Evolutionary conservation across 257 asterid species (phyloP).

Genomic region (Nicotiana undulata): DNA sequence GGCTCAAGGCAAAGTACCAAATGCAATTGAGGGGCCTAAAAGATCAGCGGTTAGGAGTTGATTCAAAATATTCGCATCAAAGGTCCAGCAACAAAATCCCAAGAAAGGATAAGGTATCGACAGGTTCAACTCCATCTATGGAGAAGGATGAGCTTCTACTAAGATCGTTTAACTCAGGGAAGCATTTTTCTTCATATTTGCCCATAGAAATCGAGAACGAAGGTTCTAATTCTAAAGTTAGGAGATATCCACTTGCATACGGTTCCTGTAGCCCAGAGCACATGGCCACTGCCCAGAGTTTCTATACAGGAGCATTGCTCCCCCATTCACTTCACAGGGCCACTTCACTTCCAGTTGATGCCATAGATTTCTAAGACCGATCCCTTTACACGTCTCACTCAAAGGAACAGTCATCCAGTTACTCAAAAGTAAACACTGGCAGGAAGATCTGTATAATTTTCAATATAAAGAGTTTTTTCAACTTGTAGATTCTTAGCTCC

Average conservation of each 20-base stretch:
- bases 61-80: constrained; percentile 16
- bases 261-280: constrained; percentile 47
- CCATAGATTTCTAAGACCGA: constrained; percentile 38
- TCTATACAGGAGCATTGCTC: constrained; percentile 35
- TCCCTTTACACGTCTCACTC: background rate
- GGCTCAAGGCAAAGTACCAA: constrained; percentile 69
- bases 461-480: constrained; percentile 10
- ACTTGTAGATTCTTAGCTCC: constrained; percentile 26
- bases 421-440: background rate
- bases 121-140: background rate
- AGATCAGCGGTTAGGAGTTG: constrained; percentile 30
- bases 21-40: constrained; percentile 45
- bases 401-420: background rate
- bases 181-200: constrained; percentile 11
- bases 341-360: constrained; percentile 61
- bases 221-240: constrained; percentile 15
- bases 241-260: constrained; percentile 29
- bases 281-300: constrained; percentile 45
- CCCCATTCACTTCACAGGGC: constrained; percentile 52
- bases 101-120: background rate
- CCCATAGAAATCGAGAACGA: constrained; percentile 19
- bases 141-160: constrained; percentile 15
- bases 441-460: background rate
- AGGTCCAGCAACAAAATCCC: constrained; percentile 10
- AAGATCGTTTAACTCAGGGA: constrained; percentile 11